Conservation (phyloP, 441 rosid species). For the Erodium texanum region DNA sequence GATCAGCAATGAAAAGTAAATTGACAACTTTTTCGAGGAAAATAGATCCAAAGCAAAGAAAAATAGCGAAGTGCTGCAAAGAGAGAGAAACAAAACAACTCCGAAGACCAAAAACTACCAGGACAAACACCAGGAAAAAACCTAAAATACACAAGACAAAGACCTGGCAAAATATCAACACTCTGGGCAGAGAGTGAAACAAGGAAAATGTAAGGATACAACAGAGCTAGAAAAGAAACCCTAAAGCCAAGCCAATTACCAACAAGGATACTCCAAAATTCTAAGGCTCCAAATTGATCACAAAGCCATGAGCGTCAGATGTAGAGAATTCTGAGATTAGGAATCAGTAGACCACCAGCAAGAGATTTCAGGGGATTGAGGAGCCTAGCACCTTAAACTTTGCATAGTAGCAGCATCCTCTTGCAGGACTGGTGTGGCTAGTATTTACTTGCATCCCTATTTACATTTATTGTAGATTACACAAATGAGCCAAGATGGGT, state of each 20-base stretch:
- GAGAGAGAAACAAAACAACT: neutral
- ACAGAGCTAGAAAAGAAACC: neutral
- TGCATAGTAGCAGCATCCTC: neutral
- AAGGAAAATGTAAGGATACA: neutral
- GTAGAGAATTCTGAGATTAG: too few relatives aligned
- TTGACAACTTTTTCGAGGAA: neutral
- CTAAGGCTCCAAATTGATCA: neutral
- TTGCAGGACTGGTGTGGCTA: neutral
- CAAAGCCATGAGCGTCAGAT: too few relatives aligned
- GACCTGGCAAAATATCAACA: neutral
- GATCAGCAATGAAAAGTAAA: neutral
- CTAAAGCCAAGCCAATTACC: neutral
- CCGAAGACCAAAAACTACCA: neutral
- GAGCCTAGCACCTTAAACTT: neutral
- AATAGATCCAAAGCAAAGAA: neutral
- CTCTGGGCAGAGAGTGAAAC: neutral
- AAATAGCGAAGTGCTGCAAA: neutral
- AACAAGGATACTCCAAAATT: neutral
- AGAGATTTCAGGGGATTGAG: neutral
- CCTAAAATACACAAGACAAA: neutral
- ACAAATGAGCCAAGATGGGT: neutral
- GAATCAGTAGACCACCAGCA: too few relatives aligned
- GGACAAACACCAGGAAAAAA: neutral
- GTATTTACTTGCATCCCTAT: neutral
- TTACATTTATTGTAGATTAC: neutral